Conservation (phyloP, 441 rosid genomes). For the Erysimum cheiri region DNA sequence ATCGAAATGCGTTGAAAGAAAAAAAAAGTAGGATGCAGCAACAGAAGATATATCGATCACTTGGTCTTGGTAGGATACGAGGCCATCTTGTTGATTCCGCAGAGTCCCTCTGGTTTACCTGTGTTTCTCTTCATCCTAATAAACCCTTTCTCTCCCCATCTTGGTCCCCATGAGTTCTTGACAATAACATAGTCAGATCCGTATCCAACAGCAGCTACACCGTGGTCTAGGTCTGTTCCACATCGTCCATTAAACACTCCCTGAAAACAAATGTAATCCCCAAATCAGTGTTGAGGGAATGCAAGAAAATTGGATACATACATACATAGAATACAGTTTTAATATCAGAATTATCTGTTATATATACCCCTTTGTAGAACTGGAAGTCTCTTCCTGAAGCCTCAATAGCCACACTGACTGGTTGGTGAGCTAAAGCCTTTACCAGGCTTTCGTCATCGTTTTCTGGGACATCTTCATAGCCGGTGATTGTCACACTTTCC, state of each 20-base stretch:
- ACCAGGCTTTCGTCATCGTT: constrained; percentile 72
- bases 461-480: constrained; percentile 81
- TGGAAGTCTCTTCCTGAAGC: constrained; percentile 96
- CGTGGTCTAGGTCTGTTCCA: constrained; percentile 82
- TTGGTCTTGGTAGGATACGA: constrained; percentile 81
- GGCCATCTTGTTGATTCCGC: constrained; percentile 94
- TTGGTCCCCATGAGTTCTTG: constrained; percentile 91
- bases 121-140: constrained; percentile 88
- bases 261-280: constrained; percentile 47
- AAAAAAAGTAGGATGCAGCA: neutral
- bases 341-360: constrained; percentile 11
- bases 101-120: constrained; percentile 76
- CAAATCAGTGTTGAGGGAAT: neutral
- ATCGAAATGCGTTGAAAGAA: constrained; percentile 20
- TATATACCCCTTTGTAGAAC: constrained; percentile 85
- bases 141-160: constrained; percentile 93
- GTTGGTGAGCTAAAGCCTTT: constrained; percentile 88
- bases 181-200: constrained; percentile 79
- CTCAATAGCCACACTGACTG: constrained; percentile 91
- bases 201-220: constrained; percentile 95
- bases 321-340: neutral
- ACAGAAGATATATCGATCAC: constrained; percentile 5
- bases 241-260: constrained; percentile 87
- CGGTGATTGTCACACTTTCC: constrained; percentile 67
- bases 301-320: constrained; percentile 13